Percentiles rank a stretch among this genome's conserved stretches.
phyloP scores from a whole-genome alignment of 2,329 filamentous ascomycete genomes.

The Pseudogymnoascus sp. region DNA sequence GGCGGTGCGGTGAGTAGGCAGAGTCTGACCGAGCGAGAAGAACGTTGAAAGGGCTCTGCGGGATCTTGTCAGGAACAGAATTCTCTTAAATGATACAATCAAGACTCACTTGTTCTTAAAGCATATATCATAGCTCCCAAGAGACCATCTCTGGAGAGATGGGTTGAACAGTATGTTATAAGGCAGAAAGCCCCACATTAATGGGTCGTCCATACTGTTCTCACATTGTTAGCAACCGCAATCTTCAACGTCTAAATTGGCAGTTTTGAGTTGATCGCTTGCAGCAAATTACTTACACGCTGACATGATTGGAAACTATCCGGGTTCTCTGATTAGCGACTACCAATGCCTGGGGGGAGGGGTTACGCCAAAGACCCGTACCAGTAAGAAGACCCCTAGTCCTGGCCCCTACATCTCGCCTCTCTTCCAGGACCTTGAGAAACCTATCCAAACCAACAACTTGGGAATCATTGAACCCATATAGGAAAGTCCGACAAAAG shows the following conservation, averaged over 20 bases:
- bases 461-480: constrained; percentile 66
- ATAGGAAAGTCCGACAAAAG: constrained; percentile 67
- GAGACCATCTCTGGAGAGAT: constrained; percentile 73
- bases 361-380: constrained; percentile 33
- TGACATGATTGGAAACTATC: constrained; percentile 78
- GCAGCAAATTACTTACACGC: constrained; percentile 63
- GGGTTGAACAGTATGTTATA: constrained; percentile 63
- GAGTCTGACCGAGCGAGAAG: constrained; percentile 81
- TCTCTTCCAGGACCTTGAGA: constrained; percentile 64
- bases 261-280: neutral
- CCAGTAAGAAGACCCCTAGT: constrained; percentile 77
- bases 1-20: constrained; percentile 76
- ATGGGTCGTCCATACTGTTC: constrained; percentile 77
- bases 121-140: constrained; percentile 93
- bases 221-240: constrained; percentile 16
- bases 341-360: constrained; percentile 5
- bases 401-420: constrained; percentile 58
- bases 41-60: constrained; percentile 62
- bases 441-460: constrained; percentile 71
- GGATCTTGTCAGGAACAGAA: neutral
- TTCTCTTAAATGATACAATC: neutral
- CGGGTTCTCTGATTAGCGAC: constrained; percentile 11
- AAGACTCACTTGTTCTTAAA: constrained; percentile 71
- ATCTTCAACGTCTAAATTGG: constrained; percentile 1
- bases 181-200: constrained; percentile 88